Evolutionary conservation across 164 flowering plant genomes (phyloP), one percentile per base, ranked within the genome.

Genomic region (Aristolochia fimbriata): DNA sequence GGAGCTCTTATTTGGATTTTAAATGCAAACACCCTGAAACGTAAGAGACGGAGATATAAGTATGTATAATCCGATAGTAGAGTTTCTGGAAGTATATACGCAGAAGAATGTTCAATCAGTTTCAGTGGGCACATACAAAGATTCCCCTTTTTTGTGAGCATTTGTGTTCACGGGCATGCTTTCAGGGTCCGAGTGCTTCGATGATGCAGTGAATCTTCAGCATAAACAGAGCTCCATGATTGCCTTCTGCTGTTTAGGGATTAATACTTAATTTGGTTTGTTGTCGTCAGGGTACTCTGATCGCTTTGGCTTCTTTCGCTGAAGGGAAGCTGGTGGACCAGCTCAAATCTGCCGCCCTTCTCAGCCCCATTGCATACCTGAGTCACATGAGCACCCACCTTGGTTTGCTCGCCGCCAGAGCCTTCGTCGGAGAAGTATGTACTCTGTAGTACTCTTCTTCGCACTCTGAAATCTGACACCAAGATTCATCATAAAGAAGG

Each of bases 301-400:
- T 80, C 48, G 87, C 83, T 20, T 65, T 92, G 75, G 91, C 93
- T n/a, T 79, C 91, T 4, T 78, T 92, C 37, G 83, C 96, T 15
- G 77, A 92, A 72, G 85, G 87, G 21, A 70, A 55, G 51, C 57
- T 76, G 54, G 69, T 79, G 60, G 80, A 83, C 77, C 74, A 74
- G 73, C 61, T 89, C 67, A 78, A 65, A 70, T 87, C 98, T 46
- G 96, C 86, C 9, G 95, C 84, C 1, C 70, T 88, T 69, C 66
- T 91, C 21, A 78, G 94, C 71, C 97, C 97, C 9, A 66, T 91
- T 16, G 96, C 96, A 17, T 91, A 88, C 62, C 62, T 91, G 62
- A 86, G 87, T 66, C 88, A 87, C 70, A 86, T 91, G 88, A 85
- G 68, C 57, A 86, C 97, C 4, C 70, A 79, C 11, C 74, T 91